phyloP scores from a whole-genome alignment of 768 basidiomycete genomes.

The Tylopilus intermedius region DNA sequence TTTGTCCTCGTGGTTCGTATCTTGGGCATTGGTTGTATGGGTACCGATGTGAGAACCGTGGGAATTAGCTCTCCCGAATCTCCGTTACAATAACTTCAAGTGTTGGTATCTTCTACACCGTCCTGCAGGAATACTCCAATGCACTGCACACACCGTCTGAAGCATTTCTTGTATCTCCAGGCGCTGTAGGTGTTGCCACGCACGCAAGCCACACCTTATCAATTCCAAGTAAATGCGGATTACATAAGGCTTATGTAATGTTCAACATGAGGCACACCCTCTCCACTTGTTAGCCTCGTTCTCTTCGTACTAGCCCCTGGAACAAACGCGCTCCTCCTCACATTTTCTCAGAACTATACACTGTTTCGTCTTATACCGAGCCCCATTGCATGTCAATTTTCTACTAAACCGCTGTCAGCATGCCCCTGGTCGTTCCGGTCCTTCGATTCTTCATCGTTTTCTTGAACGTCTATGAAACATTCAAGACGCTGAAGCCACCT shows the following conservation, averaged over 20 bases:
- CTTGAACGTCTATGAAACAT: conserved; percentile 78
- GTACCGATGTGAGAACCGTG: conserved; percentile 12
- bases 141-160: too few species aligned
- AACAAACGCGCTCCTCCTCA: conserved; percentile 5
- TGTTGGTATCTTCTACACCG: too few species aligned
- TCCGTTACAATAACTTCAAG: too few species aligned
- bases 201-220: neutral
- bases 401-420: conserved; percentile 24
- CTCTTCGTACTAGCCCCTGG: conserved; percentile 15
- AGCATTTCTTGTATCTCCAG: neutral
- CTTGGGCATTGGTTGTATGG: conserved; percentile 66
- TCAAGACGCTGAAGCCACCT: conserved; percentile 73
- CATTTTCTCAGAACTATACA: neutral
- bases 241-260: conserved; percentile 19
- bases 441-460: conserved; percentile 70
- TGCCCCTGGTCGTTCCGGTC: conserved; percentile 64
- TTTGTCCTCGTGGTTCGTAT: conserved; percentile 91
- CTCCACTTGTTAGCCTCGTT: neutral
- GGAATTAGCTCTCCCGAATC: conserved; percentile 1
- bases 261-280: conserved; percentile 11
- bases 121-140: too few species aligned
- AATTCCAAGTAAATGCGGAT: neutral
- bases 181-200: neutral
- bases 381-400: conserved; percentile 10
- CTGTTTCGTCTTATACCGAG: neutral